phyloP scores from a whole-genome alignment of 169 alveolate species.

The Perkinsus marinus region DNA sequence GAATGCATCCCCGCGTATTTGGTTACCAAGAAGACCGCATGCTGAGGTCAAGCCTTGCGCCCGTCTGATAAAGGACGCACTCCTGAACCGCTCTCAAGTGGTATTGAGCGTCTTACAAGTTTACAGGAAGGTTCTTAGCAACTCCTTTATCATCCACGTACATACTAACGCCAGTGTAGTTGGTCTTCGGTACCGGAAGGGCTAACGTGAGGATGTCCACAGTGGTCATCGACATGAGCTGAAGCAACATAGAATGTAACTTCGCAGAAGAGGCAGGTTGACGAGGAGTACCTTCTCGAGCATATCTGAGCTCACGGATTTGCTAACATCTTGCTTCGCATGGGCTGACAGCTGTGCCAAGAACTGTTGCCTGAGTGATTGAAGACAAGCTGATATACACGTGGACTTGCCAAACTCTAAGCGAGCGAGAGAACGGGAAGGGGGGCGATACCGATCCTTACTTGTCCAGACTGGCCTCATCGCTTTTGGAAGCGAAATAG shows the following conservation, averaged over 20 bases:
- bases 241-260: not conserved
- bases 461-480: not conserved
- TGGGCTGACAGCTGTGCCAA: not conserved
- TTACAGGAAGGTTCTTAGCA: not conserved
- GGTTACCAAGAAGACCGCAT: not conserved
- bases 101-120: no score
- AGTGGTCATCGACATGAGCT: not conserved
- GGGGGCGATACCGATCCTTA: not conserved
- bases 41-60: not conserved
- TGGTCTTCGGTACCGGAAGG: not conserved
- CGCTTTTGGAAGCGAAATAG: not conserved
- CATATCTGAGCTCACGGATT: not conserved
- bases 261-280: not conserved
- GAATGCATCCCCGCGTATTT: not conserved
- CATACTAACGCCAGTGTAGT: not conserved
- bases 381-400: not conserved
- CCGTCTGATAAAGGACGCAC: not conserved
- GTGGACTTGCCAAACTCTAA: not conserved
- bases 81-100: not conserved
- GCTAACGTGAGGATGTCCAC: not conserved
- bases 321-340: not conserved
- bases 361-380: not conserved
- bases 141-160: conserved; percentile 2
- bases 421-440: not conserved
- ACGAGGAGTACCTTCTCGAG: not conserved